Base-by-base conservation (phyloP, 1,284 basidiomycete species). In the Porodaedalea pini region DNA sequence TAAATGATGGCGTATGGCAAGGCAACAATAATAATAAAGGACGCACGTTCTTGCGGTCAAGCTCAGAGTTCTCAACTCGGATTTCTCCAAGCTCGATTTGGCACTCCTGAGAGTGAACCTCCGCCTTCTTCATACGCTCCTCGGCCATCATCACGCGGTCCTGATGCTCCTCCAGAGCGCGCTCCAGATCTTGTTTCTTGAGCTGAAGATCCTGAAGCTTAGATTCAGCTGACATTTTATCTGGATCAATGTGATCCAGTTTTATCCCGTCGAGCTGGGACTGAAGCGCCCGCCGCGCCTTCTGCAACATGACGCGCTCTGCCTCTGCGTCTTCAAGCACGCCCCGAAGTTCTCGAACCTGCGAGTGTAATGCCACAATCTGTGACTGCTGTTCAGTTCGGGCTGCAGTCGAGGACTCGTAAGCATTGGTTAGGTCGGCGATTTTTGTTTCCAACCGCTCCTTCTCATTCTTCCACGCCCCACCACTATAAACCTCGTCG, bases 361-460 rank as follows among this genome's bases (percentile, higher is more conserved):
- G 90, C 2, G 88, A 89, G 63, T 93, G 87, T 5, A 94, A 76
- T 2, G 83, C 78, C 13, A 90, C 85, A 56, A 92, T 92, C 62
- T 94, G 92, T 0, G 85, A 75, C 67, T 93, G 92, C 62, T 91
- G 86, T 63, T 92, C 89, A 0, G 84, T 75, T 65, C 92, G 89
- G 0, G 81, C 85, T 27, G 80, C 77, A 1, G 80, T 79, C 1
- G 90, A 88, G 0, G 87, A 78, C 60, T 92, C 87, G 67, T 89
- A 92, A 0, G 88, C 91, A 54, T 84, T 85, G n/a, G 81, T 86
- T 56, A 92, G 68, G 67, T 92, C 89, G 7, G 69, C 69, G 51
- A 92, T 89, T 76, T 91, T 92, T 43, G 82, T 86, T 60, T 94
- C 90, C 68, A 93, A 74, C 8, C 89, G 83, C 61, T 92, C 90